Conservation (phyloP, 2,329 filamentous ascomycete species). For the Dryadomyces quercivorus region DNA sequence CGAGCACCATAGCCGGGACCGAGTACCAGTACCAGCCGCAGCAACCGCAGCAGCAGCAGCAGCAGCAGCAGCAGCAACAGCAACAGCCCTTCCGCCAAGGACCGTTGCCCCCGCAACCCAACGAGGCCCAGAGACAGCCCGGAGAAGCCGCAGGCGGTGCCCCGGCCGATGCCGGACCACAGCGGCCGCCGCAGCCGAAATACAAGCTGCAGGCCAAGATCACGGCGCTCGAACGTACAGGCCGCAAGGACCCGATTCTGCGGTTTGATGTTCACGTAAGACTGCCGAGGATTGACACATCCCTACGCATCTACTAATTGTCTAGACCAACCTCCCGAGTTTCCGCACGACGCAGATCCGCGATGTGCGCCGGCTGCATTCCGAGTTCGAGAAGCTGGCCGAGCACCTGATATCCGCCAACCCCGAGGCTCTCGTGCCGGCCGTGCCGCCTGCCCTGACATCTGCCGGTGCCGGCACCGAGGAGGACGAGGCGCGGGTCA, state of each 20-base stretch:
- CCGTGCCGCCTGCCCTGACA: slow-evolving; percentile 87
- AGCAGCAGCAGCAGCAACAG: slow-evolving; percentile 15
- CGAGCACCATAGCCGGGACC: slow-evolving; percentile 11
- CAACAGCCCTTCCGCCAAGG: slow-evolving; percentile 5
- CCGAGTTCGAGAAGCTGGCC: slow-evolving; percentile 91
- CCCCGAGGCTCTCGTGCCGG: slow-evolving; percentile 85
- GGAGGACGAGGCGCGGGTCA: slow-evolving; percentile 84
- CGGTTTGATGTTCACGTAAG: slow-evolving; percentile 94
- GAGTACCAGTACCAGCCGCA: slow-evolving; percentile 17
- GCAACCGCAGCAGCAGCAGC: slow-evolving; percentile 16
- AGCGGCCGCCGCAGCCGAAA: slow-evolving; percentile 46
- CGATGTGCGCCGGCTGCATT: slow-evolving; percentile 88
- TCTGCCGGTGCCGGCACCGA: slow-evolving; percentile 92
- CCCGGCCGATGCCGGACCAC: slow-evolving; percentile 14
- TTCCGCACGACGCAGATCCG: slow-evolving; percentile 97
- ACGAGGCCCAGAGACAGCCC: slow-evolving; percentile 9
- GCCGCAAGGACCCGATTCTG: slow-evolving; percentile 89
- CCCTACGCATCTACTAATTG: not conserved
- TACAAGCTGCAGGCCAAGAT: slow-evolving; percentile 92
- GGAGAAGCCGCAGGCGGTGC: slow-evolving; percentile 12
- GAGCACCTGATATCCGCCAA: slow-evolving; percentile 97
- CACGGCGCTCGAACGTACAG: slow-evolving; percentile 80
- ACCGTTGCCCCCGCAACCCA: not conserved
- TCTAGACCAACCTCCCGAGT: slow-evolving; percentile 91
- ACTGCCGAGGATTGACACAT: too few species aligned